Evolutionary conservation across 768 basidiomycete genomes (phyloP).

Genomic region (Boletus subparvulus): DNA sequence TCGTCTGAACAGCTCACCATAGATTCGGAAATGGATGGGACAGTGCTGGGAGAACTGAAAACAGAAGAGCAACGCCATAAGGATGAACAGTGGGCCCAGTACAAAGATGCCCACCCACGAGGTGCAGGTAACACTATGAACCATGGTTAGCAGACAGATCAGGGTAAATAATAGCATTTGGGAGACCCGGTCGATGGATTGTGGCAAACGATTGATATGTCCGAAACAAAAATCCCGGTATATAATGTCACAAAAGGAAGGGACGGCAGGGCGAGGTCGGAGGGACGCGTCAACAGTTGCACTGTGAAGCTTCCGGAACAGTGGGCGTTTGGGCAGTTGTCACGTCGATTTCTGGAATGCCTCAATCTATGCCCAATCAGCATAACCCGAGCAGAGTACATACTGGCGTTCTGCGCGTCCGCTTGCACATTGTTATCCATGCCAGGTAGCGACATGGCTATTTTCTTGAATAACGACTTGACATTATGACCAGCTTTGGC

Average conservation of each 20-base stretch:
- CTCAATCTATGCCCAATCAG: conserved; percentile 4
- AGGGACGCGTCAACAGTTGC: conserved; percentile 60
- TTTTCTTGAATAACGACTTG: conserved; percentile 98
- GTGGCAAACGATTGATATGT: conserved; percentile 20
- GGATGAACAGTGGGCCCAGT: conserved; percentile 91
- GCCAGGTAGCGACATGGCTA: conserved; percentile 95
- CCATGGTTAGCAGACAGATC: conserved; percentile 49
- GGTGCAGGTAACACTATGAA: conserved; percentile 99
- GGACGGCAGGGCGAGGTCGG: not conserved
- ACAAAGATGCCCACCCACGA: conserved; percentile 78
- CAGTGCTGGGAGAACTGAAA: conserved; percentile 61
- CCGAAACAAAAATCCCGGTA: conserved; percentile 29
- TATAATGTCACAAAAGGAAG: conserved; percentile 20
- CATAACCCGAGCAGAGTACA: conserved; percentile 8
- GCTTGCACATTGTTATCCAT: conserved; percentile 81
- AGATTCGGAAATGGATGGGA: conserved; percentile 85
- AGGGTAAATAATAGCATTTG: conserved; percentile 8
- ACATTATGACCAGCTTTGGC: conserved; percentile 99
- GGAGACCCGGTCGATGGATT: conserved; percentile 6
- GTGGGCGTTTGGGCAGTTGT: conserved; percentile 65
- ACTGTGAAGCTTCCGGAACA: conserved; percentile 84
- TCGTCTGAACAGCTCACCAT: conserved; percentile 74
- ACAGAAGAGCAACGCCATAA: conserved; percentile 75
- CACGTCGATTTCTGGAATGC: conserved; percentile 81
- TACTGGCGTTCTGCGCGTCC: conserved; percentile 54